Evolutionary conservation across 2,329 filamentous ascomycete genomes (phyloP).

Genomic region (Colletotrichum musae): DNA sequence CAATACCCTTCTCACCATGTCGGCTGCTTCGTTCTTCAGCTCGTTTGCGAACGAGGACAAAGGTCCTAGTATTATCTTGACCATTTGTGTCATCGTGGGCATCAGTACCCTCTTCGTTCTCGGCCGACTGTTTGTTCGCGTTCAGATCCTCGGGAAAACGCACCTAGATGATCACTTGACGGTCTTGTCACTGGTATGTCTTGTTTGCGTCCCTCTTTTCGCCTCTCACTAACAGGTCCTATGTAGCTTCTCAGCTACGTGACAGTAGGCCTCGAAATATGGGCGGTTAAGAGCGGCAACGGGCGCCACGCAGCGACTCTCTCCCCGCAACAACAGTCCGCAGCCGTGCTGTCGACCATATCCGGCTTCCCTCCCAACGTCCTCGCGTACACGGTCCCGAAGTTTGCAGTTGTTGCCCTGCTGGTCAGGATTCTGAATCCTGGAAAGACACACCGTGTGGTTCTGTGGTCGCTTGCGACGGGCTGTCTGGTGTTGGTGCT

Average conservation of each 20-base stretch:
- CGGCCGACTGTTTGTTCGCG: constrained; percentile 4
- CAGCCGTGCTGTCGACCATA: constrained; percentile 44
- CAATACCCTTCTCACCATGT: background rate
- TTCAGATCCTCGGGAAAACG: constrained; percentile 17
- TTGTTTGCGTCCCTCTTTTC: fast-evolving
- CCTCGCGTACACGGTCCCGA: constrained; percentile 47
- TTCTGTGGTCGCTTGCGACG: constrained; percentile 46
- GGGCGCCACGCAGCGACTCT: constrained; percentile 14
- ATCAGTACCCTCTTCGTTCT: constrained; percentile 25
- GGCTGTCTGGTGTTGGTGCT: constrained; percentile 40
- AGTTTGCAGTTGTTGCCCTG: constrained; percentile 47
- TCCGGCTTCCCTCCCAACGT: constrained; percentile 47
- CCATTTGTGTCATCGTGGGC: constrained; percentile 8
- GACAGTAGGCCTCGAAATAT: constrained; percentile 23
- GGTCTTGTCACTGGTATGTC: constrained; percentile 7
- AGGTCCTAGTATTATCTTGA: background rate
- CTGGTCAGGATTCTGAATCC: constrained; percentile 47
- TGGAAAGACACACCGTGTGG: constrained; percentile 37
- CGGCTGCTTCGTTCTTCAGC: background rate
- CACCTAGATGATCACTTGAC: constrained; percentile 12
- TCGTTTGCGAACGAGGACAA: constrained; percentile 6
- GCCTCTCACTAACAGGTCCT: background rate
- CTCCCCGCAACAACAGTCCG: constrained; percentile 8
- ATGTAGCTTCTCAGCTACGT: constrained; percentile 9
- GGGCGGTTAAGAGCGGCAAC: constrained; percentile 9